These are phyloP conservation scores for Arthrinium puccinioides DNA, from an alignment of 2,329 filamentous ascomycete species.

Conservation along the genomic window DNA sequence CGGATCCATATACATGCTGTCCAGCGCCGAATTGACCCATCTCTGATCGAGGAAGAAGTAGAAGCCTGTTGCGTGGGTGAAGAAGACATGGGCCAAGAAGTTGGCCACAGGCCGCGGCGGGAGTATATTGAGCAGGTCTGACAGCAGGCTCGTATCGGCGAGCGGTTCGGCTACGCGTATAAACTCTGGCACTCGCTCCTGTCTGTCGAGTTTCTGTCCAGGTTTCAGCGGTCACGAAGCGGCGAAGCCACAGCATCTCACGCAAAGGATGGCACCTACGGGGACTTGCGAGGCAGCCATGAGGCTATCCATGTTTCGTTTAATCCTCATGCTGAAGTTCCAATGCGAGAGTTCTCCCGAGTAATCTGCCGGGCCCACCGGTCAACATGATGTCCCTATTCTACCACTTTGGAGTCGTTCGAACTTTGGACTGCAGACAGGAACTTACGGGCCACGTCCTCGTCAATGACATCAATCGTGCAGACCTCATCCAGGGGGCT, in stretches of 20 bases:
- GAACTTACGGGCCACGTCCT: slow-evolving; percentile 21
- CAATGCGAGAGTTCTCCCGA: slow-evolving; percentile 46
- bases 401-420: no score
- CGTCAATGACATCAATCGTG: slow-evolving; percentile 2
- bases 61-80: slow-evolving; percentile 39
- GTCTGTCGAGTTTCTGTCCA: slow-evolving; percentile 12
- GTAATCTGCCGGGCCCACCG: slow-evolving; percentile 28
- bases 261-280: slow-evolving; percentile 13
- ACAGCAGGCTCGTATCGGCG: slow-evolving; percentile 27
- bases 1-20: slow-evolving; percentile 32
- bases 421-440: no score
- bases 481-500: slow-evolving; percentile 3
- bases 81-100: slow-evolving; percentile 39
- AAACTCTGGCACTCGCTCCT: slow-evolving; percentile 23
- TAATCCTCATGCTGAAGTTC: slow-evolving; percentile 45
- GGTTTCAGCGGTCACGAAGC: background rate
- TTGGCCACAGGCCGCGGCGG: slow-evolving; percentile 39
- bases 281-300: slow-evolving; percentile 8
- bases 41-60: slow-evolving; percentile 38
- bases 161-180: slow-evolving; percentile 39
- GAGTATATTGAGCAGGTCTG: slow-evolving; percentile 30
- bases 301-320: slow-evolving; percentile 36
- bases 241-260: background rate
- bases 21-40: slow-evolving; percentile 34
- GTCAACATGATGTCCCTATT: background rate